Percentiles rank a stretch among this genome's conserved stretches.
Evolutionary conservation across 2,329 filamentous ascomycete genomes (phyloP).

Genomic region (Sporothrix luriei): DNA sequence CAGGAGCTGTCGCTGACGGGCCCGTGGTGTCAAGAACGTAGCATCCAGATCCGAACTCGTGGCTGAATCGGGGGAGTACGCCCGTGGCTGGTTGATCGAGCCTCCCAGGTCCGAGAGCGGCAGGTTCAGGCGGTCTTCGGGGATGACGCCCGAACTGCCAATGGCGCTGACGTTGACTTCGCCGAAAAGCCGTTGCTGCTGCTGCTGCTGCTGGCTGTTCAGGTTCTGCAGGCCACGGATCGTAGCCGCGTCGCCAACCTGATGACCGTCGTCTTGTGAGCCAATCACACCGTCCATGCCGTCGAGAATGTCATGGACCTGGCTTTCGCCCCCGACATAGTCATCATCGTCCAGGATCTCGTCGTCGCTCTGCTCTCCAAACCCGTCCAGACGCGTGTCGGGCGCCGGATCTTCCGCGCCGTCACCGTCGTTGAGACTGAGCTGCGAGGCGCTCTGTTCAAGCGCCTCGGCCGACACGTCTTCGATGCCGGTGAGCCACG

Average conservation of each 20-base stretch:
- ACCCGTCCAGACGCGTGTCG: slow-evolving; percentile 24
- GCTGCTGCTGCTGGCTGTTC: slow-evolving; percentile 32
- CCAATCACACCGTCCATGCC: slow-evolving; percentile 51
- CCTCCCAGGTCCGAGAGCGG: slow-evolving; percentile 42
- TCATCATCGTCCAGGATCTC: slow-evolving; percentile 40
- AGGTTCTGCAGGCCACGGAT: slow-evolving; percentile 3
- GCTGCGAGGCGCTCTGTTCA: slow-evolving; percentile 62
- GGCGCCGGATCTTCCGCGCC: slow-evolving; percentile 3
- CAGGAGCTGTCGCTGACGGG: slow-evolving; percentile 30
- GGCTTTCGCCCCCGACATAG: slow-evolving; percentile 40
- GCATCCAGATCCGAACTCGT: slow-evolving; percentile 54
- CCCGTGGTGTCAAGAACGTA: slow-evolving; percentile 31
- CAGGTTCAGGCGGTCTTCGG: slow-evolving; percentile 54
- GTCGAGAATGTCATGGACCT: slow-evolving; percentile 42
- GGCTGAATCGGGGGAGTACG: slow-evolving; percentile 48
- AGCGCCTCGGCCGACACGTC: slow-evolving; percentile 60
- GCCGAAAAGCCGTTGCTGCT: slow-evolving; percentile 51
- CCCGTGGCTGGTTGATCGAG: slow-evolving; percentile 43
- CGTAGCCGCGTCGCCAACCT: slow-evolving; percentile 46
- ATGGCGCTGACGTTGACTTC: slow-evolving; percentile 59
- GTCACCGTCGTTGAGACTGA: slow-evolving; percentile 60
- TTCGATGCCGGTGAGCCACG: slow-evolving; percentile 64
- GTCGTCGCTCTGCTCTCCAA: slow-evolving; percentile 38
- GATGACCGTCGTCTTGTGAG: slow-evolving; percentile 71
- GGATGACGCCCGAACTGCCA: slow-evolving; percentile 56